Conservation (phyloP, 2,329 filamentous ascomycete genomes). For the Cladophialophora psammophila region DNA sequence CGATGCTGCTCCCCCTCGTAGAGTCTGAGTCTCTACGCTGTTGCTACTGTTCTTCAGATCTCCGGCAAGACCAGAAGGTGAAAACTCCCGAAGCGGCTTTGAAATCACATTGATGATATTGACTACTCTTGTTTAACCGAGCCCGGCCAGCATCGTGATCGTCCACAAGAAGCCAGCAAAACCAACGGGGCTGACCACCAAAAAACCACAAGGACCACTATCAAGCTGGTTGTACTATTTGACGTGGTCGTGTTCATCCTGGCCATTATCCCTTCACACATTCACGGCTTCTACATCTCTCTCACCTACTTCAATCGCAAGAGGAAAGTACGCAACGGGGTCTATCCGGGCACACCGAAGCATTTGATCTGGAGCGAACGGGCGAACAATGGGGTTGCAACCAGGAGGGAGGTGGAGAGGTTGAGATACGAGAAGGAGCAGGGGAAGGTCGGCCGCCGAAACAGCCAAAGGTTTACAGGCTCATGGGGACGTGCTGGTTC, state of each 20-base stretch:
- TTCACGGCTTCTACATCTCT: constrained; percentile 53
- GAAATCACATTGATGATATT: background rate
- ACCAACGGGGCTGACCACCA: background rate
- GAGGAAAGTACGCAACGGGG: constrained; percentile 48
- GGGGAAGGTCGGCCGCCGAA: constrained; percentile 25
- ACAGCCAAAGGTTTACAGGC: constrained; percentile 9
- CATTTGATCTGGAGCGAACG: constrained; percentile 47
- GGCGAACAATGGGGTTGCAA: constrained; percentile 49
- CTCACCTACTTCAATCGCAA: constrained; percentile 51
- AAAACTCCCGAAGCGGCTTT: background rate
- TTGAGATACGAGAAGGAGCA: constrained; percentile 41
- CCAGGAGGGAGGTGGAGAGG: constrained; percentile 43
- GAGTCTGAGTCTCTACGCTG: background rate
- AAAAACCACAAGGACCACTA: background rate
- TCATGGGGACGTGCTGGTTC: constrained; percentile 1
- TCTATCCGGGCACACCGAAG: constrained; percentile 48
- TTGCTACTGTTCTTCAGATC: background rate
- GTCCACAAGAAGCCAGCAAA: background rate
- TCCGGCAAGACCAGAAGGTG: background rate
- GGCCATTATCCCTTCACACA: constrained; percentile 51
- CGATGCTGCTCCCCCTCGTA: background rate
- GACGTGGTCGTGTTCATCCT: constrained; percentile 46
- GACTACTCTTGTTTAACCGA: background rate
- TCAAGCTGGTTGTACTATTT: background rate
- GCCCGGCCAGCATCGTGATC: background rate